A percentile compares a stretch with the other conserved stretches of the same genome.
phyloP scores from a whole-genome alignment of 2,329 filamentous ascomycete species.

The Ascochyta viciae-villosae region DNA sequence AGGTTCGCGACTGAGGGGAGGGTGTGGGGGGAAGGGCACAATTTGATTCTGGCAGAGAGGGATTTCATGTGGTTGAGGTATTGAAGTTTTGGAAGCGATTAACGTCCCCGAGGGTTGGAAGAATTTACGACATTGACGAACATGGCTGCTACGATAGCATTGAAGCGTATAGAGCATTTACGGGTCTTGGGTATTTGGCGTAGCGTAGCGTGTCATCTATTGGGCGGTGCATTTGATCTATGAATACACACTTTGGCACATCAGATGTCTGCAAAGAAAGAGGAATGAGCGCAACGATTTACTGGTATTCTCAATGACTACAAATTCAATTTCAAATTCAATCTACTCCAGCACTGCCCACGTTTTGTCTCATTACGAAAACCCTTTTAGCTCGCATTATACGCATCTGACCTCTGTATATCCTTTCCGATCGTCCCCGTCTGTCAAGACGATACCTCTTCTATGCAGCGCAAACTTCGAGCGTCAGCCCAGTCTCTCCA shows the following conservation, averaged over 20 bases:
- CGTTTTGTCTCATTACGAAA: no score
- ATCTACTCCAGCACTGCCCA: no score
- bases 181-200: slow-evolving; percentile 2
- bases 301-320: no score
- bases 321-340: no score
- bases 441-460: background rate
- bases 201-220: slow-evolving; percentile 10
- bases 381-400: no score
- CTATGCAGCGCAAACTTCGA: slow-evolving; percentile 14
- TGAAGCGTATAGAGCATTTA: slow-evolving; percentile 4
- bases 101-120: background rate
- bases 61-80: slow-evolving; percentile 42
- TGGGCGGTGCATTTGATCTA: no score
- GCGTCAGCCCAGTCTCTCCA: slow-evolving; percentile 27
- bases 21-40: slow-evolving; percentile 40
- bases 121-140: background rate
- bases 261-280: no score
- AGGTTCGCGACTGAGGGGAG: slow-evolving; percentile 36
- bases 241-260: no score
- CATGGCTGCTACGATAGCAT: background rate
- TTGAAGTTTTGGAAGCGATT: slow-evolving; percentile 6
- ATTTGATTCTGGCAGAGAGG: slow-evolving; percentile 38
- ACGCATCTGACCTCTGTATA: no score
- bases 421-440: no score
- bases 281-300: no score